phyloP scores from a whole-genome alignment of 169 alveolate genomes.

The Eimeria tenella region DNA sequence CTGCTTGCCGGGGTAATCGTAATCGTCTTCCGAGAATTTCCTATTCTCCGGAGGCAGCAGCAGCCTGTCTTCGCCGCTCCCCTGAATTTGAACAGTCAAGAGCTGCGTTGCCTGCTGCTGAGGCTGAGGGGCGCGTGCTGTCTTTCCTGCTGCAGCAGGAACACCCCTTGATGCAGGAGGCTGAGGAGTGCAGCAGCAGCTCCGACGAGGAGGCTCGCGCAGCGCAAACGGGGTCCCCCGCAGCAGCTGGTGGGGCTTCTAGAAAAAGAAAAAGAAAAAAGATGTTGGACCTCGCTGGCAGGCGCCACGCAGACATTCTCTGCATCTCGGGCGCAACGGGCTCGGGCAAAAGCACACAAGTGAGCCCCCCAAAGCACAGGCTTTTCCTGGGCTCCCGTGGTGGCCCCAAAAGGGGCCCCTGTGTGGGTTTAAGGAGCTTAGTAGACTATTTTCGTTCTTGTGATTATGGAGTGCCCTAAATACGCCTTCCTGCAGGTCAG shows the following conservation, averaged over 20 bases:
- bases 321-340: conserved; percentile 96
- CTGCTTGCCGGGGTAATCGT: background rate
- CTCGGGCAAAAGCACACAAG: conserved; percentile 96
- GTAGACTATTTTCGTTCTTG: background rate
- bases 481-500: background rate
- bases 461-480: background rate
- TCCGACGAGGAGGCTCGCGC: conserved; percentile 6
- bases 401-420: conserved; percentile 1
- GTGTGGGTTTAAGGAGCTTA: background rate
- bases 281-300: conserved; percentile 86
- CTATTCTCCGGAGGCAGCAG: conserved; percentile 39
- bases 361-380: background rate
- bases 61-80: conserved; percentile 7
- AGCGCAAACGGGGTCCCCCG: background rate
- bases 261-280: conserved; percentile 73
- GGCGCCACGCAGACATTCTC: conserved; percentile 90
- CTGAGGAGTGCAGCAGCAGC: conserved; percentile 55
- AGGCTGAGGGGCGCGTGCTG: conserved; percentile 80
- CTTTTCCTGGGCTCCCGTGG: background rate
- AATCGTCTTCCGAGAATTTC: background rate
- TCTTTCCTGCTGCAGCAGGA: conserved; percentile 58
- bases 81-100: conserved; percentile 86
- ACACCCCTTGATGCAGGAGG: conserved; percentile 44
- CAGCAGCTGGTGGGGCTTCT: background rate
- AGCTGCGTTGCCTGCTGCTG: conserved; percentile 90